These are phyloP conservation scores for Coemansia sp. DNA, from an alignment of 192 early-diverging fungal genomes.

Conservation along the genomic window DNA sequence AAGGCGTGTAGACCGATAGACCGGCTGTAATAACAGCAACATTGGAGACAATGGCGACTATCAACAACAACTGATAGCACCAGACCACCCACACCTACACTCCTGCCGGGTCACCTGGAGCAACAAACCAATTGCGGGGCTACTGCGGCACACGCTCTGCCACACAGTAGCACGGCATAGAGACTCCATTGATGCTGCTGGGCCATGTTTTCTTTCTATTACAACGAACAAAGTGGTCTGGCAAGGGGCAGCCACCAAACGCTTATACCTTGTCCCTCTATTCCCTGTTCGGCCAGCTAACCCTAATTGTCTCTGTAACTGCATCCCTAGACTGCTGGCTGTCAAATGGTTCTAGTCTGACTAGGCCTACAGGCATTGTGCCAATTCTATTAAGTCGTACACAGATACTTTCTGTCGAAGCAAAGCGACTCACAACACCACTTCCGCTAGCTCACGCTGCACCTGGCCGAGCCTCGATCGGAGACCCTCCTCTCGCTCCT, in stretches of 20 bases:
- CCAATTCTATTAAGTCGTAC: background rate
- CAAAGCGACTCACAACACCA: constrained; percentile 15
- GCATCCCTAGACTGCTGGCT: background rate
- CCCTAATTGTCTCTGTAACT: background rate
- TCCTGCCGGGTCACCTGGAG: constrained; percentile 15
- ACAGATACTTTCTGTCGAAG: background rate
- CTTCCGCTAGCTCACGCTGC: constrained; percentile 40
- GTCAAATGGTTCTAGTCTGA: no score
- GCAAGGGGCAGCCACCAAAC: constrained; percentile 3
- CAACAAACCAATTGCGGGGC: constrained; percentile 9
- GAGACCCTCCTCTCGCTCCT: constrained; percentile 20
- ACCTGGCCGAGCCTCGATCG: constrained; percentile 32
- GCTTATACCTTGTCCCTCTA: background rate
- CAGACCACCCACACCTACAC: constrained; percentile 5
- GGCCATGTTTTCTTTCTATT: background rate
- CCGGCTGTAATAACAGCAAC: constrained; percentile 4
- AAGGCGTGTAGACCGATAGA: background rate
- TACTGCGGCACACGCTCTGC: constrained; percentile 11
- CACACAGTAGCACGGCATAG: constrained; percentile 2
- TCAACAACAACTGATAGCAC: constrained; percentile 2
- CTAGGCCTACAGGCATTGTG: background rate
- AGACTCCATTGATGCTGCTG: background rate
- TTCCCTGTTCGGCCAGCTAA: constrained; percentile 1
- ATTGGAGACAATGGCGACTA: constrained; percentile 8
- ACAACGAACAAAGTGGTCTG: constrained; percentile 6